phyloP scores from a whole-genome alignment of 192 early-diverging fungal species.

The Entomortierella parvispora region DNA sequence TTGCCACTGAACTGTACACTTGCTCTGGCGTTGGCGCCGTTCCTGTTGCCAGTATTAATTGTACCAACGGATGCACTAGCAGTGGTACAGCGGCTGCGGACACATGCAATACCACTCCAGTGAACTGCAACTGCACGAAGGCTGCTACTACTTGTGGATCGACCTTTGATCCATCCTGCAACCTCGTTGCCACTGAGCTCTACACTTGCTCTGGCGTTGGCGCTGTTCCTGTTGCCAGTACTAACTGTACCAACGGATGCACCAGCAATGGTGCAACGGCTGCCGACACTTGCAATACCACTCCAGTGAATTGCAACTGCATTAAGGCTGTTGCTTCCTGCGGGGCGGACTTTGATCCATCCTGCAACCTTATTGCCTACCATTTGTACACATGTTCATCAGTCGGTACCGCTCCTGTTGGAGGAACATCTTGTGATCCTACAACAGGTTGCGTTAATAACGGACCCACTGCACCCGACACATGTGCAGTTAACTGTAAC shows the following conservation, averaged over 20 bases:
- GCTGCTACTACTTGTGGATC: background rate
- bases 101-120: background rate
- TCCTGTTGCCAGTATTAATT: too few species aligned
- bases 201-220: background rate
- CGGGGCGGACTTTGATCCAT: too few species aligned
- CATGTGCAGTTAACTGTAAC: background rate
- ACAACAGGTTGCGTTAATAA: background rate
- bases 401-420: background rate
- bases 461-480: background rate
- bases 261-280: background rate
- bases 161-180: background rate
- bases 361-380: too few species aligned
- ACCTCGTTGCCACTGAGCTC: background rate
- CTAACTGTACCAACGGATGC: background rate
- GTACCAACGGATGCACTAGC: too few species aligned
- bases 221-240: background rate
- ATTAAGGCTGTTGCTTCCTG: too few species aligned
- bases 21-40: too few species aligned
- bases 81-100: too few species aligned
- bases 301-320: too few species aligned
- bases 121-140: slow-evolving; percentile 8
- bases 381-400: too few species aligned
- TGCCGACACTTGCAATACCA: background rate
- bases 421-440: background rate
- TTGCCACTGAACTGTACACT: too few species aligned